Base-by-base conservation (phyloP, 169 alveolate genomes). In the Eimeria necatrix region DNA sequence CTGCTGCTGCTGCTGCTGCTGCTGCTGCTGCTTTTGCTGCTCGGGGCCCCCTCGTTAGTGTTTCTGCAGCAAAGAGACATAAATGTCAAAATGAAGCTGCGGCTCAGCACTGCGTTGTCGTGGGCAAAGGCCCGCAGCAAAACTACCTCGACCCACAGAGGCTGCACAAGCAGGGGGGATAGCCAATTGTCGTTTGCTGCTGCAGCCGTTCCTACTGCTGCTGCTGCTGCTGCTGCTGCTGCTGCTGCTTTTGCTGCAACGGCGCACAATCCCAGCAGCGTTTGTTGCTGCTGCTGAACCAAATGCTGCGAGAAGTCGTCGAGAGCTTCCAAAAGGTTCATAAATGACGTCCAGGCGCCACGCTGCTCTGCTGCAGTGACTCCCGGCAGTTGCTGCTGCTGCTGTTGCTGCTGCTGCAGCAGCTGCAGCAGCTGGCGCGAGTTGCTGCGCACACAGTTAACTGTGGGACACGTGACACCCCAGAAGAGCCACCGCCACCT, bases 291-390 rank as follows among this genome's bases (percentile, higher is more conserved):
- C 92, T 84, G 92, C 92, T 84, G 22, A 18, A 84, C 26, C 26
- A 84, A 59, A 41, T 84, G 92, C 92, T 84, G 92, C 0, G 92
- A 84, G 48, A 84, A 84, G 78, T 84, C 92, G 53, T 84, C 92
- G 9, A 84, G 59, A 46, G 92, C 92, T 78, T 84, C 92, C 18
- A 84, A 78, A 53, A 84, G 78, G 78, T 84, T 74, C 76, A 84
- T 22, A 4, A 84, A 59, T n/a, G 80, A 48, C 24, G 22, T 41
- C 92, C 92, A 84, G 80, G 64, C 92, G n/a, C 8, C 26, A 74
- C 64, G 46, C 78, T 84, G 92, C 9, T 53, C 92, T 24, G 16
- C 53, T 4, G 78, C 48, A 59, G 92, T 68, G 78, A 68, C n/a
- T n/a, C 32, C 46, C 46, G n/a, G 14, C 14, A 24, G 78, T 24